Evolutionary conservation across 345 rosid genomes (phyloP).

Genomic region (Eucalyptus cloeziana): DNA sequence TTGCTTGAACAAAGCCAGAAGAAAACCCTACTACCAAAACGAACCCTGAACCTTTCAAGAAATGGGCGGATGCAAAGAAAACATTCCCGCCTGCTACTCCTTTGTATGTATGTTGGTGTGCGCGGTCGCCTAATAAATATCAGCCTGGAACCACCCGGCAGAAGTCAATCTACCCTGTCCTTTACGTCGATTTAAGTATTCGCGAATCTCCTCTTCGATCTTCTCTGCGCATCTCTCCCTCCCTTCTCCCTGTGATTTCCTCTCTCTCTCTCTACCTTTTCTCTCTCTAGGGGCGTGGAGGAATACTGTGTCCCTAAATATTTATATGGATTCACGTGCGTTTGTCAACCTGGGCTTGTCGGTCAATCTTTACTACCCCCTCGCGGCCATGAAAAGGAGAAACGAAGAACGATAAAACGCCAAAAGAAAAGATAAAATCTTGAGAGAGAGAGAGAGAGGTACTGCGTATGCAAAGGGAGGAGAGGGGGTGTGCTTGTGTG

Average conservation of each 20-base stretch:
- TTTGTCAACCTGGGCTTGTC: slow-evolving; percentile 47
- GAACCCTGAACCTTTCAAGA: background rate
- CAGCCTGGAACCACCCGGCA: background rate
- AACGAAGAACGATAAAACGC: background rate
- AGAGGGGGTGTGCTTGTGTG: background rate
- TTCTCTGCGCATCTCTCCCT: background rate
- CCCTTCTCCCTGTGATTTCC: background rate
- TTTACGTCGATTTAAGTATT: background rate
- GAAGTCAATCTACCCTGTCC: background rate
- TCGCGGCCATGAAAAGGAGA: background rate
- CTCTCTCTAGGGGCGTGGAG: slow-evolving; percentile 12
- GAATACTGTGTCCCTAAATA: slow-evolving; percentile 3
- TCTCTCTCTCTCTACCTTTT: background rate
- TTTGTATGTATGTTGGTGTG: background rate
- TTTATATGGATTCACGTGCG: slow-evolving; percentile 73
- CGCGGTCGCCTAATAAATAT: background rate
- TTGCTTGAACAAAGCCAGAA: background rate
- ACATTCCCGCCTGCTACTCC: background rate
- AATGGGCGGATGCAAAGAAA: background rate
- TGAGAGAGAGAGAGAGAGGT: background rate
- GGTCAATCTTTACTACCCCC: slow-evolving; percentile 38
- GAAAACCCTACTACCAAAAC: background rate
- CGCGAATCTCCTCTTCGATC: background rate
- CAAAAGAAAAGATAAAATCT: background rate
- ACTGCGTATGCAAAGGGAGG: background rate